Base-by-base conservation (phyloP, 2,329 filamentous ascomycete species). In the Penicillium sp. region DNA sequence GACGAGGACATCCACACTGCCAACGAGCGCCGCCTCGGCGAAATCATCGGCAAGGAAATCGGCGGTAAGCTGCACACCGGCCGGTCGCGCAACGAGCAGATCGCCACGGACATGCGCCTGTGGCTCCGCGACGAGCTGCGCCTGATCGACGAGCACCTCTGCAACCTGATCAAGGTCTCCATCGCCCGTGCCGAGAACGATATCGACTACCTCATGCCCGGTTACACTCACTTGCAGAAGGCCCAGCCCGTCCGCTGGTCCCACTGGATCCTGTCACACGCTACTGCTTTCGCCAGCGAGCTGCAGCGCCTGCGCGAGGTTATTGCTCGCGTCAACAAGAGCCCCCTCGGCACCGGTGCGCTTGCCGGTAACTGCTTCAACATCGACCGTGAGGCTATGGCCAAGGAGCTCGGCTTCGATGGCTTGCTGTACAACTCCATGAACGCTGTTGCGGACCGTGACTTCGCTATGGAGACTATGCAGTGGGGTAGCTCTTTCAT, bases 21-120 rank as follows among this genome's bases (percentile, higher is more conserved):
- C 54, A 89, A 89, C 62, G 86, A 89, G 75, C 85, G 88, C 51
- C 83, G 88, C 2, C 75, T 91, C 2, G 88, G 90, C 48, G 92
- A 96, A 78, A 83, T 96, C 59, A 92, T 96, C 59, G 91, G 92
- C 67, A 92, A 89, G 73, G 85, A 92, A 24, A 86, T 89, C 54
- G 91, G 88, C 1, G 91, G 92, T 22, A 96, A 96, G 79, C 83
- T 96, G 54, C 92, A 96, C 76, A 96, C 92, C 2, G 88, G 88
- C 42, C 87, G 92, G 49, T 92, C 88, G 72, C 84, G 92, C 64
- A 96, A 96, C 69, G 92, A 97, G 76, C 92, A 96, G 76, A 86
- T 96, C 53, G 91, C 87, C 45, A 92, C 88, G 21, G 91, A 96
- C 67, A 93, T 96, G 89, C 87, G 91, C 57, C 79, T 96, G 72